phyloP scores from a whole-genome alignment of 2,329 filamentous ascomycete genomes.

The Blumeria hordei region DNA sequence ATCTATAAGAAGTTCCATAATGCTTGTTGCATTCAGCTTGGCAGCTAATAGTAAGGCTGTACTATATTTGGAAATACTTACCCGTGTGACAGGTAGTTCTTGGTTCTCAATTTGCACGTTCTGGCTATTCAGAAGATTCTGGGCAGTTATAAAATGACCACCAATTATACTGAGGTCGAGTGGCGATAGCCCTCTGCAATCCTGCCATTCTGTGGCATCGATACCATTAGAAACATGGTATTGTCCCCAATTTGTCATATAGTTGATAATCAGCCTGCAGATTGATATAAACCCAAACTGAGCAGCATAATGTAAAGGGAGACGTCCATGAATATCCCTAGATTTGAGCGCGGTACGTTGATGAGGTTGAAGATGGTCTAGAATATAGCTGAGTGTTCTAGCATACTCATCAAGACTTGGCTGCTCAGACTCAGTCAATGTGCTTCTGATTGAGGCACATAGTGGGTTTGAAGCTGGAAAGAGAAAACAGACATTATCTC shows the following conservation, averaged over 20 bases:
- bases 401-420: constrained; percentile 47
- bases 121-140: constrained; percentile 54
- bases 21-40: constrained; percentile 63
- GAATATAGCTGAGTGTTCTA: constrained; percentile 33
- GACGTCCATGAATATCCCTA: constrained; percentile 56
- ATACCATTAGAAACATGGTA: constrained; percentile 71
- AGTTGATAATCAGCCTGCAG: constrained; percentile 64
- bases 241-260: constrained; percentile 72
- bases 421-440: constrained; percentile 42
- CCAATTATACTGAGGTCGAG: constrained; percentile 81
- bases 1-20: constrained; percentile 69
- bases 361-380: constrained; percentile 41
- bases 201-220: constrained; percentile 73
- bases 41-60: constrained; percentile 72
- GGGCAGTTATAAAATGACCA: constrained; percentile 69
- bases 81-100: constrained; percentile 38
- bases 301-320: constrained; percentile 79
- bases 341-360: constrained; percentile 45
- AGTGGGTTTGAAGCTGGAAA: constrained; percentile 51
- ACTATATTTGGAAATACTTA: constrained; percentile 56
- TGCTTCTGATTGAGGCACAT: constrained; percentile 32
- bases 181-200: constrained; percentile 73
- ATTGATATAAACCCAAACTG: constrained; percentile 89
- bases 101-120: constrained; percentile 22
- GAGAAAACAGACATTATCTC: constrained; percentile 35